Evolutionary conservation across 148 eudicot genomes (phyloP).

Genomic region (Spergularia bocconei): DNA sequence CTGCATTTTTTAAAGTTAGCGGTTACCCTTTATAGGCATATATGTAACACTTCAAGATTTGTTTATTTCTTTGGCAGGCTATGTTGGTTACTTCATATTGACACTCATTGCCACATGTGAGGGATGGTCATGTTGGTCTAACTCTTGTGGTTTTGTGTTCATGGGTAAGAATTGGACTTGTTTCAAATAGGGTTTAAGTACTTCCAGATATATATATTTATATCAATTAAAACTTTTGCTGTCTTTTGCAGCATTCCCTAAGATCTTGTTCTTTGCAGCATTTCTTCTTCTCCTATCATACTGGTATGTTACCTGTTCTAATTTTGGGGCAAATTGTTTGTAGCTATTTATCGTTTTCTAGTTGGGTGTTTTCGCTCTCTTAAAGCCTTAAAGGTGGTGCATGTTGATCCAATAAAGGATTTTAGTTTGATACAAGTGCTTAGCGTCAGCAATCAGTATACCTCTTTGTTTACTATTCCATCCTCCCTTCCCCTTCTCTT

Average conservation of each 20-base stretch:
- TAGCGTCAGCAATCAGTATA: background rate
- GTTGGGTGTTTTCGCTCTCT: background rate
- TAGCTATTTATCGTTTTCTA: background rate
- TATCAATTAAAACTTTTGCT: background rate
- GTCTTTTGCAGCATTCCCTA: constrained; percentile 72
- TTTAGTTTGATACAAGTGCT: background rate
- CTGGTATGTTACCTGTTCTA: constrained; percentile 52
- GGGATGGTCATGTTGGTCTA: constrained; percentile 84
- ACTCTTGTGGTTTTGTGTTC: constrained; percentile 74
- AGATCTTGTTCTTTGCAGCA: constrained; percentile 78
- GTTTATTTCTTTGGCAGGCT: constrained; percentile 56
- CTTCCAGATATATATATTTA: background rate
- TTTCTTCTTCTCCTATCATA: constrained; percentile 91
- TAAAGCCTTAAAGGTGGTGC: background rate
- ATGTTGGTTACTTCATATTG: constrained; percentile 56
- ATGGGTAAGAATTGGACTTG: constrained; percentile 54
- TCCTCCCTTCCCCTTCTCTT: background rate
- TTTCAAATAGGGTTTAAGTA: background rate
- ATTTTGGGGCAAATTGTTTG: constrained; percentile 4
- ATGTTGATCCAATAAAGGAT: background rate
- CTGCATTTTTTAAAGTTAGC: background rate
- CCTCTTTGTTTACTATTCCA: background rate
- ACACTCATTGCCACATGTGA: constrained; percentile 83
- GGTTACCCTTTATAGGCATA: background rate
- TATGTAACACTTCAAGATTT: constrained; percentile 8